A percentile compares a stretch with the other conserved stretches of the same genome.
Evolutionary conservation across 768 basidiomycete species (phyloP).

Genomic region (Amanita pseudoporphyria): DNA sequence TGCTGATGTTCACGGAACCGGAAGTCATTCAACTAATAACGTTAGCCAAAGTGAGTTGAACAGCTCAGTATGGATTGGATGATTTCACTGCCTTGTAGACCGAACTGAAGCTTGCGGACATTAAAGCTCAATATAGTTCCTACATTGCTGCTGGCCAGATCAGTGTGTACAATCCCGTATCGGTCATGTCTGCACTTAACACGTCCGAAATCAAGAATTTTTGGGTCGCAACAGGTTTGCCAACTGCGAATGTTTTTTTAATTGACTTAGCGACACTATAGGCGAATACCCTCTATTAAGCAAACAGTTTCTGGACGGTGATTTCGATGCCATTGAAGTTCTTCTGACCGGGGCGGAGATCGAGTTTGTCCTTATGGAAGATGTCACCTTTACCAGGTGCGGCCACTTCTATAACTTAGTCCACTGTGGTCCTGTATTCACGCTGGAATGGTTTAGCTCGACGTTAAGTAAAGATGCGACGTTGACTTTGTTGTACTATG

Average conservation of each 20-base stretch:
- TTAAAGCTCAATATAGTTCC: conserved; percentile 10
- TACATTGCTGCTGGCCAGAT: conserved; percentile 10
- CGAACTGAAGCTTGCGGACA: conserved; percentile 7
- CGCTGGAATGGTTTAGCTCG: conserved; percentile 3
- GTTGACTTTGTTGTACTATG: conserved; percentile 12
- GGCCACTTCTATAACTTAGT: conserved; percentile 9
- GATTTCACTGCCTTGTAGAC: conserved; percentile 5
- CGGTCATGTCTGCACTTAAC: conserved; percentile 10
- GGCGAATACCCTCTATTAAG: conserved; percentile 10
- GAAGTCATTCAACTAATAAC: conserved; percentile 9
- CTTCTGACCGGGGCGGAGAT: conserved; percentile 10
- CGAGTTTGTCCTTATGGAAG: conserved; percentile 8
- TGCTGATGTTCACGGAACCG: conserved; percentile 11
- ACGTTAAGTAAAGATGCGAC: conserved; percentile 8
- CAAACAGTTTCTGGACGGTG: conserved; percentile 9
- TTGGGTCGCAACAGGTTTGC: conserved; percentile 11
- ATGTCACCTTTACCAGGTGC: conserved; percentile 8
- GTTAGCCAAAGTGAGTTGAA: conserved; percentile 6
- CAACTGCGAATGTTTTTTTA: conserved; percentile 2
- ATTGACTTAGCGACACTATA: conserved; percentile 5
- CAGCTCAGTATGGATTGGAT: not conserved
- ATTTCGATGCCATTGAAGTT: conserved; percentile 7
- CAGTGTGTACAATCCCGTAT: too few species aligned
- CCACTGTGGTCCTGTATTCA: conserved; percentile 9
- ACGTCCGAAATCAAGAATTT: conserved; percentile 5